phyloP scores from a whole-genome alignment of 352 stramenopile genomes.

The Plasmopara viticola region DNA sequence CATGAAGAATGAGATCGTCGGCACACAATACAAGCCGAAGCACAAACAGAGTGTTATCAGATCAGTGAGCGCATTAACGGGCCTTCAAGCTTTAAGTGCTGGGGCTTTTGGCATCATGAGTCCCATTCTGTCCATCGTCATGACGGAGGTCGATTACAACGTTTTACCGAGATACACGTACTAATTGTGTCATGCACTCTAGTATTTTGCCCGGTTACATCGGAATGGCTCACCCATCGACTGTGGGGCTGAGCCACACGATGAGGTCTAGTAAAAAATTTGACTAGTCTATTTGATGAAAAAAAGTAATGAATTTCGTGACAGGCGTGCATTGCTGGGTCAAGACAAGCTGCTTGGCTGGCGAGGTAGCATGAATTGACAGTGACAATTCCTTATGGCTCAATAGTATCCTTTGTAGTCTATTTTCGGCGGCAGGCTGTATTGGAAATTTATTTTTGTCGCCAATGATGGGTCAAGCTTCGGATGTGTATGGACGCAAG shows the following conservation, averaged over 20 bases:
- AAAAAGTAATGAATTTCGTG: neutral
- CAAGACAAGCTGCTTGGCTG: conserved; percentile 61
- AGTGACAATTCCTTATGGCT: neutral
- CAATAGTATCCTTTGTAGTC: conserved; percentile 19
- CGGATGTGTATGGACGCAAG: conserved; percentile 72
- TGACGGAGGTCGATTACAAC: conserved; percentile 41
- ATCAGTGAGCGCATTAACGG: conserved; percentile 27
- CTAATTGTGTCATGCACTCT: neutral
- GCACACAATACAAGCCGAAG: neutral
- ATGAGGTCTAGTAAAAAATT: conserved; percentile 16
- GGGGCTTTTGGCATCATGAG: conserved; percentile 65
- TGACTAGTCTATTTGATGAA: neutral
- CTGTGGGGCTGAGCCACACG: conserved; percentile 45
- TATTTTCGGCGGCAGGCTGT: conserved; percentile 59
- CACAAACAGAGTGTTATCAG: neutral
- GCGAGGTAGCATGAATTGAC: conserved; percentile 34
- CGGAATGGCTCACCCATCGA: conserved; percentile 48
- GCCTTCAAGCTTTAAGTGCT: conserved; percentile 48
- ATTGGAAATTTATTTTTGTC: conserved; percentile 61
- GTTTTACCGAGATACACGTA: neutral
- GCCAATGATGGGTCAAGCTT: conserved; percentile 64
- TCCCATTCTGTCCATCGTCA: conserved; percentile 64
- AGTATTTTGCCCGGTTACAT: conserved; percentile 75
- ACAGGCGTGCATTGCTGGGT: conserved; percentile 55
- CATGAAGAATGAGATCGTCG: neutral